Conservation (phyloP, 495 filamentous ascomycete species). For the Xylaria acuta region DNA sequence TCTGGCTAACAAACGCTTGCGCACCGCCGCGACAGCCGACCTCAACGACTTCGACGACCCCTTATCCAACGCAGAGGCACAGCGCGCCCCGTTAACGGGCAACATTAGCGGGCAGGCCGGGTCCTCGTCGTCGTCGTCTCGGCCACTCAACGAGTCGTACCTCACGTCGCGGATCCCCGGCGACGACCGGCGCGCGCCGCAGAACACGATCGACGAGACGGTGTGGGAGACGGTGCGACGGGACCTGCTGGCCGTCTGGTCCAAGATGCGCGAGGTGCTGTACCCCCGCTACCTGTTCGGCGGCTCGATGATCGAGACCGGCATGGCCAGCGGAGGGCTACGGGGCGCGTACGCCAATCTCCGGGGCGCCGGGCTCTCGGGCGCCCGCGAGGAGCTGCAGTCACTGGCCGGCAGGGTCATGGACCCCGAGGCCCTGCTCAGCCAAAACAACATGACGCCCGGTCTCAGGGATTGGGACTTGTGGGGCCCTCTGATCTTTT, state of each 20-base stretch:
- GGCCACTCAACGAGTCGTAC: constrained; percentile 64
- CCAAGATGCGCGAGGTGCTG: constrained; percentile 97
- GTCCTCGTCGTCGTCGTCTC: constrained; percentile 52
- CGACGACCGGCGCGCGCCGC: constrained; percentile 90
- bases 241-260: constrained; percentile 91
- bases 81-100: constrained; percentile 78
- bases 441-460: constrained; percentile 80
- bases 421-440: constrained; percentile 70
- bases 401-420: constrained; percentile 63
- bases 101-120: constrained; percentile 63
- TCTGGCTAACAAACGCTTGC: constrained; percentile 34
- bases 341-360: constrained; percentile 61
- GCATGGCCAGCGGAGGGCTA: constrained; percentile 40
- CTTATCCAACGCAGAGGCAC: constrained; percentile 64
- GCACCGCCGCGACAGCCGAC: constrained; percentile 56
- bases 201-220: constrained; percentile 94
- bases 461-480: constrained; percentile 96
- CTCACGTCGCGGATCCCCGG: constrained; percentile 89
- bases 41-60: constrained; percentile 95
- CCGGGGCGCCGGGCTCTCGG: constrained; percentile 53
- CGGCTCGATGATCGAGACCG: constrained; percentile 70
- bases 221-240: constrained; percentile 95
- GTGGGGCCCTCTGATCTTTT: constrained; percentile 95
- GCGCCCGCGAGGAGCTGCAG: constrained; percentile 67
- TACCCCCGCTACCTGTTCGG: constrained; percentile 95